These are phyloP conservation scores for Penicillium sp. DNA, from an alignment of 2,329 filamentous ascomycete genomes.

Conservation along the genomic window DNA sequence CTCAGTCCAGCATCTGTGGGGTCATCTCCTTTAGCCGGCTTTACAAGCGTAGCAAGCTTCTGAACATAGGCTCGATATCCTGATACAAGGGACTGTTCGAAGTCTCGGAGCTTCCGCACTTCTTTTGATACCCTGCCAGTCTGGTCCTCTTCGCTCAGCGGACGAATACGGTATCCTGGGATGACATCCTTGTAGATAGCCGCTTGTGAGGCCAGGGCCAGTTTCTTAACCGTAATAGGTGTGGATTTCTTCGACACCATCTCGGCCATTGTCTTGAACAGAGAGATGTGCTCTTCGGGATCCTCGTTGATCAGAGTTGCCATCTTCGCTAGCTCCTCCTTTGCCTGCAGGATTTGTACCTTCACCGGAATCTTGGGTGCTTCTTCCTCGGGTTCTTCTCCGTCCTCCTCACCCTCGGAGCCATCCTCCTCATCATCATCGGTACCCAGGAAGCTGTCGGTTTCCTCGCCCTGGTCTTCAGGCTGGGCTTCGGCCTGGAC, in stretches of 20 bases:
- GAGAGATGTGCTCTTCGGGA: conserved; percentile 82
- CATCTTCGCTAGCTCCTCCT: conserved; percentile 86
- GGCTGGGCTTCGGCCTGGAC: conserved; percentile 61
- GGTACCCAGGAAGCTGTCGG: conserved; percentile 63
- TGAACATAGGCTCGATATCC: conserved; percentile 85
- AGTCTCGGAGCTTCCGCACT: conserved; percentile 75
- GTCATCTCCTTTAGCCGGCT: conserved; percentile 48
- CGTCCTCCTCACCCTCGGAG: conserved; percentile 35
- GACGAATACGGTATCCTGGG: conserved; percentile 90
- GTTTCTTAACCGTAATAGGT: conserved; percentile 73
- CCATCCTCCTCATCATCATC: conserved; percentile 57
- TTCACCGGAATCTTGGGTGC: conserved; percentile 68
- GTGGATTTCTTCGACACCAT: conserved; percentile 62
- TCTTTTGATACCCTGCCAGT: conserved; percentile 87
- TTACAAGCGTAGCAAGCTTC: conserved; percentile 68
- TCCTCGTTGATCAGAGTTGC: conserved; percentile 82
- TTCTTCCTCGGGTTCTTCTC: conserved; percentile 50
- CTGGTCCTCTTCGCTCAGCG: conserved; percentile 70
- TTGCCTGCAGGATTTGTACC: conserved; percentile 79
- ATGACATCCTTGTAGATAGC: conserved; percentile 95
- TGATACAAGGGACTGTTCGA: conserved; percentile 81
- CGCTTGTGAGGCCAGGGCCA: conserved; percentile 82
- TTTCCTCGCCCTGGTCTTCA: conserved; percentile 52
- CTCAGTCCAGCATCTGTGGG: conserved; percentile 52
- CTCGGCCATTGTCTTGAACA: conserved; percentile 74